Evolutionary conservation across 192 early-diverging fungal genomes (phyloP).

Genomic region (Chytriomyces sp.): DNA sequence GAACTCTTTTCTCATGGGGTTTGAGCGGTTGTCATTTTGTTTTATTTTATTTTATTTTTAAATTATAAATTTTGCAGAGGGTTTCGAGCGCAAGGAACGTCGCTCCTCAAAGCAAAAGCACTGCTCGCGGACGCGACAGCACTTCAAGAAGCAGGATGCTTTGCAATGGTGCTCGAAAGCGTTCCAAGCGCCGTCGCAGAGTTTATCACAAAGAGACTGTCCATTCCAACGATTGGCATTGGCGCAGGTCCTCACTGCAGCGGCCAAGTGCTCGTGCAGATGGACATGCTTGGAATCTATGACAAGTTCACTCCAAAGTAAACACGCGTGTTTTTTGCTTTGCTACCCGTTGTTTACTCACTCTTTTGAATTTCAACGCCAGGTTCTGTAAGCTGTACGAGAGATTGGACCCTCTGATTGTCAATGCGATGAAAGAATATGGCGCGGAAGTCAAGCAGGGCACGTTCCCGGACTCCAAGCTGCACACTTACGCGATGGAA

Average conservation of each 20-base stretch:
- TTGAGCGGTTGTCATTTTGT: background rate
- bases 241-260: conserved; percentile 87
- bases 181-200: conserved; percentile 88
- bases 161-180: conserved; percentile 89
- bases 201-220: conserved; percentile 77
- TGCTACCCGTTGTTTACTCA: background rate
- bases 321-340: conserved; percentile 9
- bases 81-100: conserved; percentile 30
- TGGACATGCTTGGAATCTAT: conserved; percentile 92
- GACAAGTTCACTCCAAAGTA: conserved; percentile 88
- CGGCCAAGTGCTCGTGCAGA: conserved; percentile 92
- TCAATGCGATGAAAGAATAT: conserved; percentile 74
- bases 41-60: conserved; percentile 3
- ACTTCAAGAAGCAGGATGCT: conserved; percentile 89
- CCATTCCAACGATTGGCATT: conserved; percentile 96
- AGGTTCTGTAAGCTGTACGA: conserved; percentile 92
- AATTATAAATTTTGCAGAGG: conserved; percentile 13
- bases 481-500: conserved; percentile 83
- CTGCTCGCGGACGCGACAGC: conserved; percentile 88
- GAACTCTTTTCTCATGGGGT: background rate
- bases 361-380: background rate
- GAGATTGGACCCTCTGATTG: conserved; percentile 73
- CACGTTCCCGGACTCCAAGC: conserved; percentile 73
- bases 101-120: conserved; percentile 24
- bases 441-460: conserved; percentile 76